These are phyloP conservation scores for Sugiyamaella neomexicana DNA, from an alignment of 1,139 yeast genomes.

Conservation along the genomic window DNA sequence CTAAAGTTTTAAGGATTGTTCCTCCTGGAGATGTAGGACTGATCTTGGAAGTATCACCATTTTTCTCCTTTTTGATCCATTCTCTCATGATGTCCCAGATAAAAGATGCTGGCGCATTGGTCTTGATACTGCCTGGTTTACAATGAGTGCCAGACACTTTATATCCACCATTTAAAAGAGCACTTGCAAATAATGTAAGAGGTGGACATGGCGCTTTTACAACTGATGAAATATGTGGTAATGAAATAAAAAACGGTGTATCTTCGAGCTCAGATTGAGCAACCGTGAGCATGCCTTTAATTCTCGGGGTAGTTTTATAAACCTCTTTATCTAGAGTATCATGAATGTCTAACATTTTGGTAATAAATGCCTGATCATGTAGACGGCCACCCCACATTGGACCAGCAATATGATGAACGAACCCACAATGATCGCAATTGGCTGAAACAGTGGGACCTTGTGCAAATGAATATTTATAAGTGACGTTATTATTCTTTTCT, in stretches of 20 bases:
- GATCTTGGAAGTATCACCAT: slow-evolving; percentile 44
- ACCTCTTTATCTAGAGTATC: slow-evolving; percentile 49
- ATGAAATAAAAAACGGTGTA: slow-evolving; percentile 77
- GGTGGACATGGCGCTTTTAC: slow-evolving; percentile 85
- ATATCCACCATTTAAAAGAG: slow-evolving; percentile 83
- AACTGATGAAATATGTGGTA: slow-evolving; percentile 71
- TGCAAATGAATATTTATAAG: slow-evolving; percentile 54
- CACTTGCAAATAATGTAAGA: slow-evolving; percentile 66
- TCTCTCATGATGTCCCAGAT: slow-evolving; percentile 71
- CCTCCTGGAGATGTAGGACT: slow-evolving; percentile 63
- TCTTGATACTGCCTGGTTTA: slow-evolving; percentile 78
- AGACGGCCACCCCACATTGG: slow-evolving; percentile 93
- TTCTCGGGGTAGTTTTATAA: slow-evolving; percentile 79
- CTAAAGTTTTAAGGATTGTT: slow-evolving; percentile 51
- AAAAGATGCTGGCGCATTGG: slow-evolving; percentile 82
- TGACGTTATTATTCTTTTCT: slow-evolving; percentile 32
- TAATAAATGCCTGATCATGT: slow-evolving; percentile 67
- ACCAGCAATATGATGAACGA: slow-evolving; percentile 76
- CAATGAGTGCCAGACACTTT: slow-evolving; percentile 86
- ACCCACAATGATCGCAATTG: slow-evolving; percentile 69
- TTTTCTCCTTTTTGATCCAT: slow-evolving; percentile 54
- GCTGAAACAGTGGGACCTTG: slow-evolving; percentile 57
- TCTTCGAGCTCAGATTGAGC: slow-evolving; percentile 67
- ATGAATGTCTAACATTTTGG: slow-evolving; percentile 59
- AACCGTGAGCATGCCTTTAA: slow-evolving; percentile 87